Base-by-base conservation (phyloP, 1,284 basidiomycete genomes). In the Leccinum pallidistipes region DNA sequence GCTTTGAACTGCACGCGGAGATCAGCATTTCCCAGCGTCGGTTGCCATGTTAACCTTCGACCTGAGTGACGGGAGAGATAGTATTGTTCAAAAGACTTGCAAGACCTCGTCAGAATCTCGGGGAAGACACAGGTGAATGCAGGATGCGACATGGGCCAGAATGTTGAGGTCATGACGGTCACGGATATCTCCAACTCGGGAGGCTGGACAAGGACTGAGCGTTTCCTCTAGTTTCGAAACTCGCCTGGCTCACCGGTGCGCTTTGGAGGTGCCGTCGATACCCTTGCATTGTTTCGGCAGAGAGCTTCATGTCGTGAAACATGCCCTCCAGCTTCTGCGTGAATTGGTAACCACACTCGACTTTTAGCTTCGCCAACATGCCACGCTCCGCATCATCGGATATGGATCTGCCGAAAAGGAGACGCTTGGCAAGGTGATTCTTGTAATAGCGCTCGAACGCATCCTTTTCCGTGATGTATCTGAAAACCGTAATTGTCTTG, bases 361-460 rank as follows among this genome's bases (percentile, higher is more conserved):
- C 84, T 80, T 99, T 99, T 73, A 99, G 88, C 78, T 98, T 99
- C 56, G 95, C 91, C 12, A 99, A 86, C 97, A 99, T 98, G 61
- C 93, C 94, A 57, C 94, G 89, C 75, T 99, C 97, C 2, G 97
- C 97, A 75, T 99, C 97, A 72, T 99, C 97, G 1, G 94, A 97
- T 2, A 96, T 90, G 32, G 94, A 97, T 18, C 95, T 88, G 11
- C 86, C 88, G 50, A 88, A 85, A 32, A 99, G 83, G 9, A 99
- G 80, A 47, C 97, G 92, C 73, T 96, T 95, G 10, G 97, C 94
- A 18, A 99, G 87, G 74, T 99, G 97, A 24, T 84, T 85, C 78
- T 99, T 99, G 81, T 99, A 99, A 77, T 99, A 99, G 27, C 94
- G 86, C 77, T 99, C 97, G 72, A 99, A 99, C 24, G 96, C 87